Base-by-base conservation (phyloP, 305 asterid species). In the Caryopteris hybrid region DNA sequence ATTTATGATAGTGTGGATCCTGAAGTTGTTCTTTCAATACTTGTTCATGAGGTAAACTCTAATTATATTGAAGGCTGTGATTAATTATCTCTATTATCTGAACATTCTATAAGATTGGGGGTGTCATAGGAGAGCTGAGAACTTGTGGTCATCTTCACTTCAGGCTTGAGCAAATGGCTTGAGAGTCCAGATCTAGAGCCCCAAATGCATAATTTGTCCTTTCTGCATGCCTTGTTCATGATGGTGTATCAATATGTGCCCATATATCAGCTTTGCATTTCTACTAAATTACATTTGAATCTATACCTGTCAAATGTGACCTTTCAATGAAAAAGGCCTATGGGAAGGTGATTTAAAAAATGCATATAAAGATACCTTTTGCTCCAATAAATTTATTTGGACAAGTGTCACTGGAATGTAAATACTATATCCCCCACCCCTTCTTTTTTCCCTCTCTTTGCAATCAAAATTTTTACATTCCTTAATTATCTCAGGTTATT, bases 1-100 rank as follows among this genome's bases (percentile, higher is more conserved):
- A 80, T 91, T 65, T 93, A 93, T 81, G 99, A 93, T 64, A 79
- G 73, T 70, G 96, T 87, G 76, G 97, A 93, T 86, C 84, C 96
- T 71, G 96, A 91, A 79, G 99, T 91, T 76, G 87, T 93, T 75
- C 94, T 93, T 53, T 82, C 91, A 71, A 78, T 93, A 74, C 96
- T 91, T 61, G 87, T 87, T 76, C 99, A 93, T 57, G 95, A 93
- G 99, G 99, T 88, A 81, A 71, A 46, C 34, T 62, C 68, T 70
- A 60, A 55, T 51, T 72, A 54, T 67, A 36, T 52, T 25, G 81
- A 60, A 46, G 23, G n/a, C 14, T 64, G 21, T 27, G 42, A 46
- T 70, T 52, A 12, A 18, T 17, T 54, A 11, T 54, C 29, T 51
- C 68, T 71, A 38, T 66, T 60, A 51, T 20, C 39, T 34, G 46